A percentile compares a stretch with the other conserved stretches of the same genome.
phyloP scores from a whole-genome alignment of 2,329 filamentous ascomycete genomes.

The Nemania diffusa region DNA sequence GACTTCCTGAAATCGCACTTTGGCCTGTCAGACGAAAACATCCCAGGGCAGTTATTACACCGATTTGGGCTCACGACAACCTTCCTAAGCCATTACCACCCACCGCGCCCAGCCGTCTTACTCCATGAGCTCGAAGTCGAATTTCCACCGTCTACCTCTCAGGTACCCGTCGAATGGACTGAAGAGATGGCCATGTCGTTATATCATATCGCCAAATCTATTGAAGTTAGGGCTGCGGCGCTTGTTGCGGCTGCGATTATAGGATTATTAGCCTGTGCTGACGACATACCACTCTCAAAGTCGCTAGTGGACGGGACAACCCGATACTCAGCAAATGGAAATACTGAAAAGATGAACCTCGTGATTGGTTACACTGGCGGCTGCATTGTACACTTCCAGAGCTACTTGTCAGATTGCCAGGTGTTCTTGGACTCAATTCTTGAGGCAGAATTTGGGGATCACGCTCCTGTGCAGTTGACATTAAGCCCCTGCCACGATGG shows the following conservation, averaged over 20 bases:
- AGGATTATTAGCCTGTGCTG: slow-evolving; percentile 74
- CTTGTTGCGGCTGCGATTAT: slow-evolving; percentile 79
- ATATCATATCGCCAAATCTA: slow-evolving; percentile 73
- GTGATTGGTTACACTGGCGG: slow-evolving; percentile 84
- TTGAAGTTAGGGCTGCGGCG: slow-evolving; percentile 77
- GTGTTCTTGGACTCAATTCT: slow-evolving; percentile 70
- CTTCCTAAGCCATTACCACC: slow-evolving; percentile 76
- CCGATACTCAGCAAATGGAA: slow-evolving; percentile 17
- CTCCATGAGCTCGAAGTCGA: slow-evolving; percentile 60
- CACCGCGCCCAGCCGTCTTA: slow-evolving; percentile 57
- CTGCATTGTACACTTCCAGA: slow-evolving; percentile 82
- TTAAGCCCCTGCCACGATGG: slow-evolving; percentile 69
- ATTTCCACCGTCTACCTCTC: slow-evolving; percentile 62
- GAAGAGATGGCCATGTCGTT: slow-evolving; percentile 67
- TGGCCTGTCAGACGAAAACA: slow-evolving; percentile 52
- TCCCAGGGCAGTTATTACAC: slow-evolving; percentile 66
- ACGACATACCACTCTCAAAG: slow-evolving; percentile 64
- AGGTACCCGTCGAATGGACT: slow-evolving; percentile 69
- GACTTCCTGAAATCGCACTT: slow-evolving; percentile 67
- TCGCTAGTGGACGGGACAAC: slow-evolving; percentile 26
- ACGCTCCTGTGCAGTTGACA: slow-evolving; percentile 56
- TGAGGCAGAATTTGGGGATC: slow-evolving; percentile 51
- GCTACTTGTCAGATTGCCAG: slow-evolving; percentile 77
- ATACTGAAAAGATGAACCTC: slow-evolving; percentile 60
- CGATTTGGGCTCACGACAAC: slow-evolving; percentile 75